These are phyloP conservation scores for Moniliophthora roreri DNA, from an alignment of 1,284 basidiomycete genomes.

Conservation along the genomic window DNA sequence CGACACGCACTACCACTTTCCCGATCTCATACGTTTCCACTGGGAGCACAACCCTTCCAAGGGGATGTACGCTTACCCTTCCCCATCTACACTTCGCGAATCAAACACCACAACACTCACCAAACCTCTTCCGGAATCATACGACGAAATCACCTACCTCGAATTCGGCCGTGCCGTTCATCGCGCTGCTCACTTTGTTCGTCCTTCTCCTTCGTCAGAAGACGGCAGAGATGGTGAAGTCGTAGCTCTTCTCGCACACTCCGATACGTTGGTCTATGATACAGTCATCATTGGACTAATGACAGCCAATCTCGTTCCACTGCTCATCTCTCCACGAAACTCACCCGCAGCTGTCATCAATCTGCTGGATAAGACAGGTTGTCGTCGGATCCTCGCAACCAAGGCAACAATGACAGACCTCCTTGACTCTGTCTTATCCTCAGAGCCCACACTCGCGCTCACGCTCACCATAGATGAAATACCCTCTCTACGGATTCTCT, in stretches of 20 bases:
- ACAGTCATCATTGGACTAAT: constrained; percentile 28
- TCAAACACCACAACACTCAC: neutral
- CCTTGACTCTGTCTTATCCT: constrained; percentile 23
- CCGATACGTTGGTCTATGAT: constrained; percentile 32
- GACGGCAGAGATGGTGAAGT: constrained; percentile 16
- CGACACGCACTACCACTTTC: constrained; percentile 3
- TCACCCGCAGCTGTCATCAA: constrained; percentile 31
- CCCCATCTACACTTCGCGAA: neutral
- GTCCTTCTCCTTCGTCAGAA: neutral
- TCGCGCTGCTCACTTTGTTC: constrained; percentile 6
- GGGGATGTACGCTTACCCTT: constrained; percentile 5
- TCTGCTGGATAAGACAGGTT: constrained; percentile 29
- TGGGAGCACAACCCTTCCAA: constrained; percentile 6
- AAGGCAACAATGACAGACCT: constrained; percentile 23
- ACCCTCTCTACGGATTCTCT: constrained; percentile 27
- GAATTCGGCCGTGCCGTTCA: constrained; percentile 11
- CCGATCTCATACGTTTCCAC: constrained; percentile 7
- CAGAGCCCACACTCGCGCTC: constrained; percentile 8
- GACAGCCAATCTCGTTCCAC: constrained; percentile 17
- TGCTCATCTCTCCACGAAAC: constrained; percentile 37
- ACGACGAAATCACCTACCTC: constrained; percentile 4
- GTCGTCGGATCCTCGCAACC: constrained; percentile 31
- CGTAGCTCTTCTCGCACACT: constrained; percentile 27
- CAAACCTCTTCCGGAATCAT: too few species aligned
- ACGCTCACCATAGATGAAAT: constrained; percentile 29